Percentiles rank a stretch among this genome's conserved stretches.
Evolutionary conservation across 768 basidiomycete species (phyloP).

Genomic region (Mycena chlorophos): DNA sequence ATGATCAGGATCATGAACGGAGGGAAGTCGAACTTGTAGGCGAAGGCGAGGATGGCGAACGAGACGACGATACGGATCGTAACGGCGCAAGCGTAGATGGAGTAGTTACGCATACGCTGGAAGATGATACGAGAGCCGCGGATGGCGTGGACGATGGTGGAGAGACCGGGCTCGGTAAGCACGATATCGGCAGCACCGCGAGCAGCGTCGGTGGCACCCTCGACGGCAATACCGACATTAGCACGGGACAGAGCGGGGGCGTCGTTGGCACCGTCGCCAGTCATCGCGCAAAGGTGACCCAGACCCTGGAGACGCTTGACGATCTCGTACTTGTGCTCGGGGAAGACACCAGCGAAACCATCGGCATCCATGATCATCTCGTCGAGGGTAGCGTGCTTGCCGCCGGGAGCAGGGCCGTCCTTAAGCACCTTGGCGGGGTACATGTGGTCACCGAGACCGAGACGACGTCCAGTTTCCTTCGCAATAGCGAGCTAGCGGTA

Average conservation of each 20-base stretch:
- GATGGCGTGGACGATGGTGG: slow-evolving; percentile 98
- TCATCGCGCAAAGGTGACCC: slow-evolving; percentile 97
- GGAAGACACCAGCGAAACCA: slow-evolving; percentile 99
- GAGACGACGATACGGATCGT: slow-evolving; percentile 99
- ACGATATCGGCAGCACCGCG: slow-evolving; percentile 99
- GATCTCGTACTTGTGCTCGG: slow-evolving; percentile 99
- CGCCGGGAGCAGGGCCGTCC: slow-evolving; percentile 87
- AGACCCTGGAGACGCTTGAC: slow-evolving; percentile 97
- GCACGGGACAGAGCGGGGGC: slow-evolving; percentile 97
- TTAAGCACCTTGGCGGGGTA: slow-evolving; percentile 99
- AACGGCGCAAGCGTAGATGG: slow-evolving; percentile 93
- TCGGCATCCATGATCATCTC: slow-evolving; percentile 99
- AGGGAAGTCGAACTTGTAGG: slow-evolving; percentile 98
- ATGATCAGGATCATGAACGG: slow-evolving; percentile 99
- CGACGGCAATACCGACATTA: slow-evolving; percentile 99
- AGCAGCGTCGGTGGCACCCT: slow-evolving; percentile 98
- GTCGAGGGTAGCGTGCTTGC: slow-evolving; percentile 82
- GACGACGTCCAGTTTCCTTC: slow-evolving; percentile 98
- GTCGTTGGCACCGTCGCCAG: slow-evolving; percentile 99
- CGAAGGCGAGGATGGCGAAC: slow-evolving; percentile 93
- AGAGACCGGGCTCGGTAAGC: slow-evolving; percentile 96
- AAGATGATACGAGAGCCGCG: slow-evolving; percentile 98
- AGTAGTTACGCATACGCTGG: slow-evolving; percentile 99
- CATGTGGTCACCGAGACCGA: slow-evolving; percentile 99
- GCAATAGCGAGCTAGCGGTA: slow-evolving; percentile 83